Evolutionary conservation across 2,329 filamentous ascomycete species (phyloP).

Genomic region (Verticillium isaacii): DNA sequence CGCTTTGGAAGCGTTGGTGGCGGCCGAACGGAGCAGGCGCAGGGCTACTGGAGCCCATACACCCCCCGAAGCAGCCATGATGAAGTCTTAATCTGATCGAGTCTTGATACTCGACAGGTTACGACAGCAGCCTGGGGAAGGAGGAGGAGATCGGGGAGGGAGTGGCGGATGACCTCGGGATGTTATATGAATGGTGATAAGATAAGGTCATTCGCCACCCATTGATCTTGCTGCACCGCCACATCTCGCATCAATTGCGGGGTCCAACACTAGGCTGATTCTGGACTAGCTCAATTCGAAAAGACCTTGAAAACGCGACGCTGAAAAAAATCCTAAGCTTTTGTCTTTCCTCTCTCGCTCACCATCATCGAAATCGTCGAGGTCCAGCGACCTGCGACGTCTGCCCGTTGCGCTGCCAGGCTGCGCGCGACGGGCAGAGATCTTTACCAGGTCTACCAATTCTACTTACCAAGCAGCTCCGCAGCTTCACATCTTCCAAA

Average conservation of each 20-base stretch:
- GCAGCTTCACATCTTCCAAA: conserved; percentile 23
- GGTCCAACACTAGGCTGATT: background rate
- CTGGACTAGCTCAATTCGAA: conserved; percentile 7
- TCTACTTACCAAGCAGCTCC: background rate
- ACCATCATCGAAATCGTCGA: background rate
- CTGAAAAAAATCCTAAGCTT: conserved; percentile 2
- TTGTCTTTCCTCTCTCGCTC: background rate
- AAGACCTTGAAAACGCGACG: conserved; percentile 1
- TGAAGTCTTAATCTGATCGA: conserved; percentile 19
- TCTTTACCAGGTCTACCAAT: background rate
- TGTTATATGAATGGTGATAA: conserved; percentile 12
- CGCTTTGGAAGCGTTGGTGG: conserved; percentile 44
- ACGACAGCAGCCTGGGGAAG: background rate
- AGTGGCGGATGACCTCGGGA: conserved; percentile 14
- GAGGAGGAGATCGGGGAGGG: background rate
- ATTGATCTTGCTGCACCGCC: conserved; percentile 25
- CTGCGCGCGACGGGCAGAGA: background rate
- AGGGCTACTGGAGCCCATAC: conserved; percentile 53
- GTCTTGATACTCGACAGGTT: background rate
- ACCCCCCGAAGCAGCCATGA: conserved; percentile 52
- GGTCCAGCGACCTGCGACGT: background rate
- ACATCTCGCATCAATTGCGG: conserved; percentile 19
- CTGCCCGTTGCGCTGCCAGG: background rate
- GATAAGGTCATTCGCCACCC: conserved; percentile 19
- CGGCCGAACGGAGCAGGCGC: conserved; percentile 48